Conservation (phyloP, 331 rosid genomes). For the Rhamnella rubrinervis region DNA sequence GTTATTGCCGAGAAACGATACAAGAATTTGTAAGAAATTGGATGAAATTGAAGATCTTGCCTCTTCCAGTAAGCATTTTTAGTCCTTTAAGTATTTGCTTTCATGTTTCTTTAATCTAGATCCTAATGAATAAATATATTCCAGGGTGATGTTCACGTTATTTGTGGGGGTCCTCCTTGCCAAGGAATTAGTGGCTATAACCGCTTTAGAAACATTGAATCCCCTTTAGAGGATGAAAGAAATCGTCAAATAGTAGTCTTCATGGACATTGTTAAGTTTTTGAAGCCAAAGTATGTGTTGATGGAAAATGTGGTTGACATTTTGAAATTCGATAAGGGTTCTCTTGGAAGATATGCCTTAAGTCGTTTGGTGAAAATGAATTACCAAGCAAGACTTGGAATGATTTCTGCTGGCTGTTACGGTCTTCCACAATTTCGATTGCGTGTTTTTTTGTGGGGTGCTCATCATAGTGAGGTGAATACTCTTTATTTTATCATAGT, state of each 20-base stretch:
- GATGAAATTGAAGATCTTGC: slow-evolving; percentile 56
- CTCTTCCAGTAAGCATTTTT: slow-evolving; percentile 71
- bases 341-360: slow-evolving; percentile 90
- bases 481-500: not conserved
- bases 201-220: slow-evolving; percentile 67
- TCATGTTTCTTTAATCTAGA: slow-evolving; percentile 2
- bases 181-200: slow-evolving; percentile 98
- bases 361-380: slow-evolving; percentile 90
- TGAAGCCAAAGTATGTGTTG: slow-evolving; percentile 85
- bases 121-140: slow-evolving; percentile 19
- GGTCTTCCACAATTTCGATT: slow-evolving; percentile 97
- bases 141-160: slow-evolving; percentile 82
- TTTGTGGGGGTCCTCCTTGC: slow-evolving; percentile 99
- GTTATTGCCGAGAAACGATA: slow-evolving; percentile 64
- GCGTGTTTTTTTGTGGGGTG: slow-evolving; percentile 97
- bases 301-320: slow-evolving; percentile 97
- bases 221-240: slow-evolving; percentile 84
- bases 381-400: slow-evolving; percentile 93
- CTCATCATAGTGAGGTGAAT: slow-evolving; percentile 79
- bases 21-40: slow-evolving; percentile 65
- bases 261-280: slow-evolving; percentile 79
- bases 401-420: slow-evolving; percentile 84
- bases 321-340: slow-evolving; percentile 76
- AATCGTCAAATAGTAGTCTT: slow-evolving; percentile 83
- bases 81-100: slow-evolving; percentile 9